These are phyloP conservation scores for Didymella sp. DNA, from an alignment of 2,329 filamentous ascomycete genomes.

Conservation along the genomic window DNA sequence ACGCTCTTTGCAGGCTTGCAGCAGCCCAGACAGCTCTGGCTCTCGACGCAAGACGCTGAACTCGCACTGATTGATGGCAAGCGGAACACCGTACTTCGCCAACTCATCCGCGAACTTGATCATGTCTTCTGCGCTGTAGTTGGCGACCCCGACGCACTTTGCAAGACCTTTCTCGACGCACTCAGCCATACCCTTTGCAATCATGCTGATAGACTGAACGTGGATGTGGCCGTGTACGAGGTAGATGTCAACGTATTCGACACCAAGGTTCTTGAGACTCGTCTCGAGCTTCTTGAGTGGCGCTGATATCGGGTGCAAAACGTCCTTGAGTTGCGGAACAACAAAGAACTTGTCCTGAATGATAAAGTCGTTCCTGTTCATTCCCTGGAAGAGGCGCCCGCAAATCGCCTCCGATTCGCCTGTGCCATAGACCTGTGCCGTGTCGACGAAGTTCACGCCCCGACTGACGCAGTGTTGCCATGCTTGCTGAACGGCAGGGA, in stretches of 20 bases:
- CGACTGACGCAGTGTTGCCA: constrained; percentile 49
- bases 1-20: constrained; percentile 46
- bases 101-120: constrained; percentile 19
- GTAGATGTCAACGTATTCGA: constrained; percentile 54
- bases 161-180: constrained; percentile 54
- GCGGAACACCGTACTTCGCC: constrained; percentile 37
- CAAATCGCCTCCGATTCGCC: constrained; percentile 54
- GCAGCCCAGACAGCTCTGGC: constrained; percentile 51
- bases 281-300: constrained; percentile 49
- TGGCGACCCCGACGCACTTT: constrained; percentile 54
- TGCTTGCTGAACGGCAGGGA: constrained; percentile 47
- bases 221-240: constrained; percentile 57
- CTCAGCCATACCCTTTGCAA: constrained; percentile 53
- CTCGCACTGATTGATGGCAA: constrained; percentile 56
- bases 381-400: constrained; percentile 48
- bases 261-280: constrained; percentile 49
- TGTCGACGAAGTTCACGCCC: constrained; percentile 55
- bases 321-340: constrained; percentile 46
- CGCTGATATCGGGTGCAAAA: constrained; percentile 42
- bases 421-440: constrained; percentile 53
- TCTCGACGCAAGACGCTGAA: constrained; percentile 53
- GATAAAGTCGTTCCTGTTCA: constrained; percentile 45
- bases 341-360: constrained; percentile 53
- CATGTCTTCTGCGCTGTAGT: constrained; percentile 45
- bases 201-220: constrained; percentile 47